Evolutionary conservation across 805 yeast genomes (phyloP).

Genomic region (Starmera pachycereana): DNA sequence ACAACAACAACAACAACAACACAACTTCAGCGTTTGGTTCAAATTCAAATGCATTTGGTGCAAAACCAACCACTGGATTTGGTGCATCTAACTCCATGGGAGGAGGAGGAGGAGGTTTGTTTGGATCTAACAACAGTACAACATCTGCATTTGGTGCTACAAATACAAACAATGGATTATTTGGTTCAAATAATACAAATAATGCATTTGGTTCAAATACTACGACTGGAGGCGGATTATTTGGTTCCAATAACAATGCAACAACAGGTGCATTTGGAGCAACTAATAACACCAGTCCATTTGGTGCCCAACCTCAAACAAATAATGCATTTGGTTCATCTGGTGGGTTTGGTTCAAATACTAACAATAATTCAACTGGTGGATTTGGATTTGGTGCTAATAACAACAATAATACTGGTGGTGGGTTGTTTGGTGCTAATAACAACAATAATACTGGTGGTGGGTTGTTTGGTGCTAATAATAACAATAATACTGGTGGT

Average conservation of each 20-base stretch:
- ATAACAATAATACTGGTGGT: constrained; percentile 10
- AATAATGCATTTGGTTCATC: constrained; percentile 26
- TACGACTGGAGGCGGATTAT: constrained; percentile 7
- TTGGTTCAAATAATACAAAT: constrained; percentile 17
- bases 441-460: constrained; percentile 9
- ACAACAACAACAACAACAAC: constrained; percentile 16
- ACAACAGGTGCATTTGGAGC: constrained; percentile 19
- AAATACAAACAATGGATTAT: constrained; percentile 7
- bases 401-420: constrained; percentile 4
- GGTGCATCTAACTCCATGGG: constrained; percentile 15
- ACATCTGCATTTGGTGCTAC: constrained; percentile 15
- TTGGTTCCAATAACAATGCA: constrained; percentile 17
- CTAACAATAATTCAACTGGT: constrained; percentile 16
- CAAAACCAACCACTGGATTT: constrained; percentile 10
- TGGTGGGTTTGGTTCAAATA: constrained; percentile 16
- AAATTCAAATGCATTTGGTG: constrained; percentile 23
- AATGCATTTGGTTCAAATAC: constrained; percentile 19
- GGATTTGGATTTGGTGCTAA: constrained; percentile 20
- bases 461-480: constrained; percentile 10
- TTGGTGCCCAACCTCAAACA: constrained; percentile 17
- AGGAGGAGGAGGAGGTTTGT: constrained; percentile 21
- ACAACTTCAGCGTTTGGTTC: constrained; percentile 9
- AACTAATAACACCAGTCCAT: constrained; percentile 2
- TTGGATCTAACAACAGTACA: constrained; percentile 23
- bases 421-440: constrained; percentile 12